Percentiles rank a stretch among this genome's conserved stretches.
These are phyloP conservation scores for Scedosporium apiospermum DNA, from an alignment of 2,329 filamentous ascomycete genomes.

Conservation along the genomic window DNA sequence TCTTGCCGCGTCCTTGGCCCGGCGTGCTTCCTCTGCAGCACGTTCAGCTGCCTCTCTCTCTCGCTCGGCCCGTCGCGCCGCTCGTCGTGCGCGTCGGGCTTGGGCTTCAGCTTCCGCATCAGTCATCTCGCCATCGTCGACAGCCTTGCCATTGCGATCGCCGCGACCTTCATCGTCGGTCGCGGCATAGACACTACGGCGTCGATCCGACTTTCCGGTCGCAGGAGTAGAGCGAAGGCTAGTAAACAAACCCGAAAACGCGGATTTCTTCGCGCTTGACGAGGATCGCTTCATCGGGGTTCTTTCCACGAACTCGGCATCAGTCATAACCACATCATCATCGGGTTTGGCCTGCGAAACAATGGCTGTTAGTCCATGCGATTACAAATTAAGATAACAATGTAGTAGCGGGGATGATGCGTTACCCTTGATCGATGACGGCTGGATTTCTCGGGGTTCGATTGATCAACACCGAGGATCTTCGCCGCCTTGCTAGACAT, in stretches of 20 bases:
- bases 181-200: slow-evolving; percentile 36
- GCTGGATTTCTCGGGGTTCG: slow-evolving; percentile 25
- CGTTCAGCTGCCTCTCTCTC: slow-evolving; percentile 36
- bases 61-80: slow-evolving; percentile 44
- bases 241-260: slow-evolving; percentile 52
- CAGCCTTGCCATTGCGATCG: slow-evolving; percentile 35
- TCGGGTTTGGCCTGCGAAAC: slow-evolving; percentile 15
- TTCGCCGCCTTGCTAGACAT: slow-evolving; percentile 71
- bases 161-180: slow-evolving; percentile 42
- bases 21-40: slow-evolving; percentile 45
- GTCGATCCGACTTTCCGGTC: slow-evolving; percentile 23
- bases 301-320: slow-evolving; percentile 22
- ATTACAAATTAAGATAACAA: neutral
- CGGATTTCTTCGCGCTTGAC: slow-evolving; percentile 40
- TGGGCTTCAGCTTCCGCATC: slow-evolving; percentile 54
- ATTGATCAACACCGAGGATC: slow-evolving; percentile 49
- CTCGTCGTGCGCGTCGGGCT: slow-evolving; percentile 53
- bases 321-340: slow-evolving; percentile 30
- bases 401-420: slow-evolving; percentile 3
- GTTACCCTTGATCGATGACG: slow-evolving; percentile 21
- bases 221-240: slow-evolving; percentile 39
- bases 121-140: slow-evolving; percentile 36
- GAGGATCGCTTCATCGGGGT: slow-evolving; percentile 22
- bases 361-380: neutral
- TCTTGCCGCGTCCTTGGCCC: slow-evolving; percentile 45